Evolutionary conservation across 2,329 filamentous ascomycete species (phyloP).

Genomic region (Clonostachys byssicola): DNA sequence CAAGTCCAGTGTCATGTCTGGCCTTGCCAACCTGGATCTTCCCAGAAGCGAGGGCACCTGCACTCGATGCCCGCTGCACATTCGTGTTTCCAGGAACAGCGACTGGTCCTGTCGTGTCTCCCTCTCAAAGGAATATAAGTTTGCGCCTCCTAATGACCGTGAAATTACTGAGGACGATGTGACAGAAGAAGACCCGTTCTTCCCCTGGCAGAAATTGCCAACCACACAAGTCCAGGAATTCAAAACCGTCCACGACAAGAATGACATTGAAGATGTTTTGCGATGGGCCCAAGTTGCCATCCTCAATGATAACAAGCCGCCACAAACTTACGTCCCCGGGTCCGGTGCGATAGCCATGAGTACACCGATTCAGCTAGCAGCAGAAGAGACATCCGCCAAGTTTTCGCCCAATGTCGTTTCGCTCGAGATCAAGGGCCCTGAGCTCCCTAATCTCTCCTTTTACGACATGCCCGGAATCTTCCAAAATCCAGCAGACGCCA

Average conservation of each 20-base stretch:
- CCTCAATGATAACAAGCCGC: slow-evolving; percentile 59
- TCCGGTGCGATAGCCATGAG: slow-evolving; percentile 34
- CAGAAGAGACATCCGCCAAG: slow-evolving; percentile 48
- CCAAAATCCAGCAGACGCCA: slow-evolving; percentile 57
- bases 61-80: slow-evolving; percentile 77
- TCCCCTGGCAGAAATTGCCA: slow-evolving; percentile 57
- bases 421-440: slow-evolving; percentile 69
- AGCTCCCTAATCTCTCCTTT: slow-evolving; percentile 71
- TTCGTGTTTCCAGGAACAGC: slow-evolving; percentile 57
- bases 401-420: slow-evolving; percentile 82
- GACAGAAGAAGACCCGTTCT: slow-evolving; percentile 49
- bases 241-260: slow-evolving; percentile 55
- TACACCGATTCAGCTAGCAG: slow-evolving; percentile 21
- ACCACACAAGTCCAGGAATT: slow-evolving; percentile 51
- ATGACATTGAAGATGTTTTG: slow-evolving; percentile 63
- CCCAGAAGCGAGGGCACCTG: slow-evolving; percentile 70
- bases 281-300: slow-evolving; percentile 74
- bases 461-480: slow-evolving; percentile 86
- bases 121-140: slow-evolving; percentile 62
- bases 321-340: slow-evolving; percentile 49
- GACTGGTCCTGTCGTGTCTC: slow-evolving; percentile 67
- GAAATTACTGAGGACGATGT: slow-evolving; percentile 39
- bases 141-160: slow-evolving; percentile 30
- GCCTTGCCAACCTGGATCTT: slow-evolving; percentile 65
- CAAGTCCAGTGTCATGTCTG: slow-evolving; percentile 68